phyloP scores from a whole-genome alignment of 192 early-diverging fungal genomes.

The Backusella macrospora region DNA sequence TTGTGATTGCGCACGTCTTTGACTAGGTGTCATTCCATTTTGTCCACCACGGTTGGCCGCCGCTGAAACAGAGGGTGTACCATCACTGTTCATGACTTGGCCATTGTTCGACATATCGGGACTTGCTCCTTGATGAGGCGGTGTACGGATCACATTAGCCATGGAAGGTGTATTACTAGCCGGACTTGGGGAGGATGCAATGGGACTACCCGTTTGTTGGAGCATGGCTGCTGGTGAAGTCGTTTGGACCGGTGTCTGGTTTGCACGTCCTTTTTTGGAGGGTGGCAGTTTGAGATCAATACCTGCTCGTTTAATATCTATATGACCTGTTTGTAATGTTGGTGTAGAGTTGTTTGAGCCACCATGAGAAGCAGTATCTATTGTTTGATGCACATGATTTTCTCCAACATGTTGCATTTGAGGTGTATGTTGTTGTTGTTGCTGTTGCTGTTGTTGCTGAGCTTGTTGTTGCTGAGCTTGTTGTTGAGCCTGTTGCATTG shows the following conservation, averaged over 20 bases:
- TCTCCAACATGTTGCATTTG: slow-evolving; percentile 20
- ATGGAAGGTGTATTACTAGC: background rate
- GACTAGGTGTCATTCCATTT: slow-evolving; percentile 3
- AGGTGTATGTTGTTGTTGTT: background rate
- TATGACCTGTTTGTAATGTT: background rate
- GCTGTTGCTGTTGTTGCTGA: slow-evolving; percentile 1
- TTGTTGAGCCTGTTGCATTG: slow-evolving; percentile 11
- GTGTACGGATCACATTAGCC: background rate
- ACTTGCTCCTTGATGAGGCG: background rate
- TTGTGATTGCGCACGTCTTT: slow-evolving; percentile 25
- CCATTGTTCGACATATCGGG: background rate
- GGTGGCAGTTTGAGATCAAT: slow-evolving; percentile 39
- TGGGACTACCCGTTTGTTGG: background rate
- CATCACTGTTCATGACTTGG: too few relatives aligned
- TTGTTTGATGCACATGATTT: slow-evolving; percentile 8
- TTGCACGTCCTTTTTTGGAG: slow-evolving; percentile 24
- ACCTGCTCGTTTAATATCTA: slow-evolving; percentile 28
- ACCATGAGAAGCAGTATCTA: background rate
- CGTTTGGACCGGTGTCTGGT: background rate
- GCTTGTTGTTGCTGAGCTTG: slow-evolving; percentile 17
- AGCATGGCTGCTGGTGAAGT: background rate
- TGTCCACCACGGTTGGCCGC: background rate
- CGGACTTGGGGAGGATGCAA: slow-evolving; percentile 1
- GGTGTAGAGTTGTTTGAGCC: background rate
- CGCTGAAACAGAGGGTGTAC: background rate